A percentile compares a stretch with the other conserved stretches of the same genome.
Evolutionary conservation across 495 filamentous ascomycete genomes (phyloP).

Genomic region (Staphylotrichum longicolle): DNA sequence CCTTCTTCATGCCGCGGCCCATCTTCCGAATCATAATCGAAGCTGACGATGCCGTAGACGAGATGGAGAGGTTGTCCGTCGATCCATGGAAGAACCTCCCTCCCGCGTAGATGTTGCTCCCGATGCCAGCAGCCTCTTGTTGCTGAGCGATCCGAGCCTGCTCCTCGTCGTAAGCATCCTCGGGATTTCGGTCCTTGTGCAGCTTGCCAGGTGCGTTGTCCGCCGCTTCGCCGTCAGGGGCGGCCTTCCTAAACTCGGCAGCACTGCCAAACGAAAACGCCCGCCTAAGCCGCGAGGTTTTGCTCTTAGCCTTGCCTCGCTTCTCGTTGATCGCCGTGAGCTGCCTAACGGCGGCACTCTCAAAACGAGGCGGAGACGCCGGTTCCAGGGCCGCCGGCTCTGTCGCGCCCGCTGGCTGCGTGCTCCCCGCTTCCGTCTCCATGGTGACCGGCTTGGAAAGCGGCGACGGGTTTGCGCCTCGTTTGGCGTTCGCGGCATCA

Average conservation of each 20-base stretch:
- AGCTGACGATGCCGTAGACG: conserved; percentile 94
- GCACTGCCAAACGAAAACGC: conserved; percentile 98
- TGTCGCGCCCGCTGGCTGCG: conserved; percentile 34
- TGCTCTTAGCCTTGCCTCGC: conserved; percentile 63
- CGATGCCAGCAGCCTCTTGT: conserved; percentile 88
- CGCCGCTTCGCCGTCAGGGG: conserved; percentile 52
- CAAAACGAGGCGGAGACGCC: conserved; percentile 34
- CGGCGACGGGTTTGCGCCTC: conserved; percentile 75
- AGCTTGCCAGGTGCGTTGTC: conserved; percentile 60
- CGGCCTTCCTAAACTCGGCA: conserved; percentile 81
- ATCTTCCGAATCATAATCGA: conserved; percentile 99
- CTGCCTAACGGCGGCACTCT: conserved; percentile 74
- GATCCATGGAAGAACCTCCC: conserved; percentile 86
- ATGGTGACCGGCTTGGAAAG: conserved; percentile 78
- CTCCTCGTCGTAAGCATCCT: conserved; percentile 65
- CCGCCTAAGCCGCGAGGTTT: conserved; percentile 85
- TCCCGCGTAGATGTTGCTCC: conserved; percentile 89
- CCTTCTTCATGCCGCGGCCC: conserved; percentile 96
- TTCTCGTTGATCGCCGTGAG: conserved; percentile 78
- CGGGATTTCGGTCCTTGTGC: conserved; percentile 70
- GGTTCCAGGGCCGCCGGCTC: conserved; percentile 32
- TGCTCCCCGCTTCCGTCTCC: conserved; percentile 41
- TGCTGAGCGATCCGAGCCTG: conserved; percentile 86
- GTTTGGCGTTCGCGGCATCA: conserved; percentile 60
- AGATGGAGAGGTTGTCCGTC: conserved; percentile 95